These are phyloP conservation scores for Neofusicoccum kwambonambiense DNA, from an alignment of 2,329 filamentous ascomycete species.

Conservation along the genomic window DNA sequence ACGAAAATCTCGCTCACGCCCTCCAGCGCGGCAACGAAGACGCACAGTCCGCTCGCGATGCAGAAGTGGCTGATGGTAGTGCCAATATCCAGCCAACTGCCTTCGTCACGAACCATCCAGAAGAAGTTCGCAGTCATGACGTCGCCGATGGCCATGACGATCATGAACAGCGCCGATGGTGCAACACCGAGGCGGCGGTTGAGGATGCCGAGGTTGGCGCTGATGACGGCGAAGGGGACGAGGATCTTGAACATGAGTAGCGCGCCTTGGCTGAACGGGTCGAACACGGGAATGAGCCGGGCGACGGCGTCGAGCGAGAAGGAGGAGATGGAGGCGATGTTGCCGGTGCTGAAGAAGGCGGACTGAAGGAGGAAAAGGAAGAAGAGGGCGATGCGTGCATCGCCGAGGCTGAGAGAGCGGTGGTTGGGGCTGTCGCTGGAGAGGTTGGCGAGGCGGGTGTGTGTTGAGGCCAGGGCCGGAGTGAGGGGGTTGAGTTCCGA, in stretches of 20 bases:
- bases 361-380: constrained; percentile 94
- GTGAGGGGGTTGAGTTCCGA: constrained; percentile 30
- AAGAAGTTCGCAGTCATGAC: constrained; percentile 95
- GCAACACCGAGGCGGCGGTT: constrained; percentile 82
- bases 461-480: constrained; percentile 39
- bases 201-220: constrained; percentile 88
- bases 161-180: constrained; percentile 86
- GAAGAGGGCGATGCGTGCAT: constrained; percentile 85
- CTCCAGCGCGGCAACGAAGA: constrained; percentile 88
- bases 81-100: constrained; percentile 95
- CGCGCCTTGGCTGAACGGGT: constrained; percentile 86
- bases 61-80: constrained; percentile 94
- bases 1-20: constrained; percentile 82
- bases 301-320: constrained; percentile 91
- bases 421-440: constrained; percentile 31
- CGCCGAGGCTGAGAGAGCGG: constrained; percentile 74
- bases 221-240: constrained; percentile 89
- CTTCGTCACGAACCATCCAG: constrained; percentile 95
- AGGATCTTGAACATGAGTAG: constrained; percentile 86
- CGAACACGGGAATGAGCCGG: constrained; percentile 86
- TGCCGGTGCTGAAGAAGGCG: constrained; percentile 95
- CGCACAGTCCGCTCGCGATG: constrained; percentile 84
- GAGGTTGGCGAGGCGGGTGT: neutral
- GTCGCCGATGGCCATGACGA: constrained; percentile 85
- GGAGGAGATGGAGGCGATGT: constrained; percentile 88